These are phyloP conservation scores for Pisolithus tinctorius DNA, from an alignment of 768 basidiomycete genomes.

Conservation along the genomic window DNA sequence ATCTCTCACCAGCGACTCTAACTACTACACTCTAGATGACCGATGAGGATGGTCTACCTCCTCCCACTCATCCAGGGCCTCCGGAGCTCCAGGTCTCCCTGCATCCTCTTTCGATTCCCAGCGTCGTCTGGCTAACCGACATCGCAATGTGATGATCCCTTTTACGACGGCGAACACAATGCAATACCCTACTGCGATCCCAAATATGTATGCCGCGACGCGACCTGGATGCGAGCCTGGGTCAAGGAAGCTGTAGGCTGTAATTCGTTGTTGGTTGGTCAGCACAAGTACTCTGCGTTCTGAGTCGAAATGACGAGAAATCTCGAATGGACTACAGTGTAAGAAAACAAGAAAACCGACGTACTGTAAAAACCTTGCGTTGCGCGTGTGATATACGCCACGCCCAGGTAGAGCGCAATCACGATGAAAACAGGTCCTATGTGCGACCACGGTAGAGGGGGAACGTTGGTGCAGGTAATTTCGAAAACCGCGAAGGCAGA, in stretches of 20 bases:
- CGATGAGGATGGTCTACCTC: conserved; percentile 23
- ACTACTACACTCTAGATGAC: neutral
- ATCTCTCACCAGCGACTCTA: neutral
- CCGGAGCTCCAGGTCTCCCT: conserved; percentile 8
- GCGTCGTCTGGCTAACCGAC: conserved; percentile 21
- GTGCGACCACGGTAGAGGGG: conserved; percentile 46
- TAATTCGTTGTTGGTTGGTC: neutral
- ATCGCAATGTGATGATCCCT: conserved; percentile 33
- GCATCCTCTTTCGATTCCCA: neutral
- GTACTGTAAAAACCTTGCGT: conserved; percentile 61
- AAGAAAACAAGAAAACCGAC: conserved; percentile 17
- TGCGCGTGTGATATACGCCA: conserved; percentile 61
- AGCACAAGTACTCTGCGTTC: too few relatives aligned
- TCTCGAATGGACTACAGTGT: too few relatives aligned
- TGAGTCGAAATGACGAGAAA: too few relatives aligned
- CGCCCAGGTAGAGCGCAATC: conserved; percentile 51
- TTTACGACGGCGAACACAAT: conserved; percentile 48
- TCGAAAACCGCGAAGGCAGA: conserved; percentile 50
- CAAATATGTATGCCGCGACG: conserved; percentile 58
- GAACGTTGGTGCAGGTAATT: conserved; percentile 45
- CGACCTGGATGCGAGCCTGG: conserved; percentile 35
- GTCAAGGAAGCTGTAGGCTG: conserved; percentile 64
- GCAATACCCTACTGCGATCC: conserved; percentile 45
- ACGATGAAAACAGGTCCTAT: conserved; percentile 41
- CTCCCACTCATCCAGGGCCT: conserved; percentile 41